Conservation (phyloP, 768 basidiomycete genomes). For the Phlebiopsis gigantea region DNA sequence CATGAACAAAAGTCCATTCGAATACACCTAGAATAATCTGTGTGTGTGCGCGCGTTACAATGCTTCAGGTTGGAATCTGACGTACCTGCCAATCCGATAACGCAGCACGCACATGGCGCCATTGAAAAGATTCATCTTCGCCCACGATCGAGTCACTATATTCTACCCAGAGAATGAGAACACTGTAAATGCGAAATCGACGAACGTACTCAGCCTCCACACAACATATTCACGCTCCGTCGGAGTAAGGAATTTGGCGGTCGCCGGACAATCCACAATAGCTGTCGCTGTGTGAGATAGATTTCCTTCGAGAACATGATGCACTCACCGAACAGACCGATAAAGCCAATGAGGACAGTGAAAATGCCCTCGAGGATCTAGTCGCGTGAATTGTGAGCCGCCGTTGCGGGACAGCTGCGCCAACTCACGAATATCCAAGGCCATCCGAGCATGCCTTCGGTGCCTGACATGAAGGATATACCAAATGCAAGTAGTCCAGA, state of each 20-base stretch:
- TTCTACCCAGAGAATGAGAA: conserved; percentile 26
- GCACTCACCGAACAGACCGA: conserved; percentile 37
- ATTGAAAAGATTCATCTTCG: conserved; percentile 56
- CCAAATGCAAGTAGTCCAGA: conserved; percentile 29
- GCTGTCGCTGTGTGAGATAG: conserved; percentile 16
- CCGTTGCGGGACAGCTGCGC: not conserved
- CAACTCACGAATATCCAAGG: conserved; percentile 27
- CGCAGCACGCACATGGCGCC: conserved; percentile 48
- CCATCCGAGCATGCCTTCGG: conserved; percentile 24
- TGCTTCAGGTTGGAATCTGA: not conserved
- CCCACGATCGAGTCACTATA: conserved; percentile 51
- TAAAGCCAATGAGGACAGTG: conserved; percentile 50
- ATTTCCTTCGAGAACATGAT: not conserved
- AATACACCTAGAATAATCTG: conserved; percentile 24
- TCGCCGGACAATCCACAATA: conserved; percentile 55
- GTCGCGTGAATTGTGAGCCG: not conserved
- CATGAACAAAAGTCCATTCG: conserved; percentile 54
- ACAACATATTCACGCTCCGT: conserved; percentile 43
- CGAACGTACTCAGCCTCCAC: conserved; percentile 42
- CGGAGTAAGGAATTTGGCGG: conserved; percentile 54
- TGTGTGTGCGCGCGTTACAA: not conserved
- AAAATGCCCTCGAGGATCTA: conserved; percentile 55
- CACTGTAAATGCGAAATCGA: not conserved
- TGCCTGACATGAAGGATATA: conserved; percentile 32
- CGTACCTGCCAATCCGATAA: conserved; percentile 59